Evolutionary conservation across 2,329 filamentous ascomycete genomes (phyloP), one percentile per base, ranked within the genome.

Genomic region (Dendryphion nanum): DNA sequence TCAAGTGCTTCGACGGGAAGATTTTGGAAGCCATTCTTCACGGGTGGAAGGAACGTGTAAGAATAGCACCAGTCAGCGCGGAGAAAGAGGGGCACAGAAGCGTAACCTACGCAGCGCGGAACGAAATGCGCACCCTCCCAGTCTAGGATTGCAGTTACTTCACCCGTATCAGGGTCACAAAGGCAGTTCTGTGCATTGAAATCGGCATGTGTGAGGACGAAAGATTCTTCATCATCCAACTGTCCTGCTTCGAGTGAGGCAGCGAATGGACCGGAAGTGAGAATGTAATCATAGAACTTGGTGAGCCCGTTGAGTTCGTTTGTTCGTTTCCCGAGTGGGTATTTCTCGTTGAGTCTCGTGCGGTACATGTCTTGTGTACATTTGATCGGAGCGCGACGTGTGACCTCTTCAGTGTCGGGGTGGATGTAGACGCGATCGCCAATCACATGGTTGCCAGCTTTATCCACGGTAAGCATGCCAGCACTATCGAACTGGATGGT

Each of bases 121-220:
- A 48, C 38, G 4, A 40, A 40, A 2, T 18, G 14, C 4, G 24
- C 23, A 6, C 28, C 23, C 8, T 53, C 48, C 51, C 51, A 55
- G 44, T 53, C 51, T 5, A 59, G 32, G 21, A 61, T 49, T 4
- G 47, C 55, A 0, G 43, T 48, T 1, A 53, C 37, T 13, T 48
- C 33, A 13, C 50, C 50, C 1, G 29, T 23, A 12, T 41, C 32
- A 7, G 29, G 29, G 29, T 51, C 42, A 18, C 43, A 38, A 4
- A 56, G 35, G 19, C 57, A 51, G 39, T 59, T 59, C 14, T 57
- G 48, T 6, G 44, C 33, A 19, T 53, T 40, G 5, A 59, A 46
- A 30, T 59, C 53, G 2, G 41, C 18, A 31, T 57, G 53, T 0
- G 26, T 35, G 2, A 56, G 40, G 0, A 44, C 33, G 20, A 59